Conservation (phyloP, 2,329 filamentous ascomycete species). For the Xylaria polymorpha region DNA sequence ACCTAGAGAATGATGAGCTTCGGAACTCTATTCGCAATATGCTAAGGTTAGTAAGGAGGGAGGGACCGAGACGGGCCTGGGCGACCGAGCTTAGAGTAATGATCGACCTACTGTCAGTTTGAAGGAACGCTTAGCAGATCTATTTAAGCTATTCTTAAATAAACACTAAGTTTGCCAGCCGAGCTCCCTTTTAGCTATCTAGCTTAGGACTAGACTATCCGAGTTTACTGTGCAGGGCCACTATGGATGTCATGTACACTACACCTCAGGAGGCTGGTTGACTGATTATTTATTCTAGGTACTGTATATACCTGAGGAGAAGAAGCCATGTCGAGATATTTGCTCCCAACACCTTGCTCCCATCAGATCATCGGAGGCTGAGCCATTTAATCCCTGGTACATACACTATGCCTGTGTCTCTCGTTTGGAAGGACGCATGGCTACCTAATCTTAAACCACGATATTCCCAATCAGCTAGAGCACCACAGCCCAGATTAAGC, state of each 20-base stretch:
- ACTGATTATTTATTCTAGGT: neutral
- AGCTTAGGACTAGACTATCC: conserved; percentile 7
- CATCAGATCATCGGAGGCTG: conserved; percentile 16
- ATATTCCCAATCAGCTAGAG: neutral
- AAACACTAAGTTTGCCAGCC: conserved; percentile 3
- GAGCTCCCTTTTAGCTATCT: conserved; percentile 2
- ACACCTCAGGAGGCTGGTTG: neutral
- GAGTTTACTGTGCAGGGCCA: conserved; percentile 8
- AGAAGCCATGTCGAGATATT: neutral
- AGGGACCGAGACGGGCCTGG: neutral
- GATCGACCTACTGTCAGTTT: conserved; percentile 16
- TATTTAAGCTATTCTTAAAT: conserved; percentile 10
- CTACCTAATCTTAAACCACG: neutral
- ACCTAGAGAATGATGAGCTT: neutral
- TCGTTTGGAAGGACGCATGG: neutral
- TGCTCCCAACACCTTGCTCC: neutral
- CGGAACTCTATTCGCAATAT: neutral
- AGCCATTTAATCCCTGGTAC: neutral
- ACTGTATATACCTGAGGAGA: neutral
- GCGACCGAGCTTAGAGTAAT: conserved; percentile 6
- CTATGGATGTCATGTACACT: conserved; percentile 1
- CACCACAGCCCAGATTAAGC: neutral
- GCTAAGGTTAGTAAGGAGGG: neutral
- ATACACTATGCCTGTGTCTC: neutral
- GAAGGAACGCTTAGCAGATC: conserved; percentile 10